A percentile compares a stretch with the other conserved stretches of the same genome.
phyloP scores from a whole-genome alignment of 2,329 filamentous ascomycete species.

The Reticulascus tulasneorum region DNA sequence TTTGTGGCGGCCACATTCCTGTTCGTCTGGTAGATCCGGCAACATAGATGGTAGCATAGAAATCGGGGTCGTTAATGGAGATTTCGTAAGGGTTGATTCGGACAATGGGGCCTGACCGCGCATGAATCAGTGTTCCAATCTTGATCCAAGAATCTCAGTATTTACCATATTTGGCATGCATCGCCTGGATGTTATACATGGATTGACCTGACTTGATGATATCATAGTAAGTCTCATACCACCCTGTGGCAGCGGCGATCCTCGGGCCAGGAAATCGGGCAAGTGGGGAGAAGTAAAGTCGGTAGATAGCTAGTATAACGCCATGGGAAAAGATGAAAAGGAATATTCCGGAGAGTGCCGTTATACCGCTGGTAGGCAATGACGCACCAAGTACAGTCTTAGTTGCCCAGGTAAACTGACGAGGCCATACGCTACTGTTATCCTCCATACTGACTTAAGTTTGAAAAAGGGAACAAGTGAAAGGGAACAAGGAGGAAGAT shows the following conservation, averaged over 20 bases:
- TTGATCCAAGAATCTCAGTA: not conserved
- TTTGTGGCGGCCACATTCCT: no score
- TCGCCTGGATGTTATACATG: constrained; percentile 4
- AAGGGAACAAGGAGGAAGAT: no score
- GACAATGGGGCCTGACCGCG: constrained; percentile 26
- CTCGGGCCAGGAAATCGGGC: constrained; percentile 9
- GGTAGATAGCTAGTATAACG: no score
- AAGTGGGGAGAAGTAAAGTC: constrained; percentile 10
- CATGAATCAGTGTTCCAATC: not conserved
- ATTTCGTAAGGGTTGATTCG: constrained; percentile 31
- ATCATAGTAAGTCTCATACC: constrained; percentile 11
- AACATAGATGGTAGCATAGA: constrained; percentile 15
- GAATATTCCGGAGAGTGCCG: no score
- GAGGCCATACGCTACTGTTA: no score
- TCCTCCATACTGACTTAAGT: no score
- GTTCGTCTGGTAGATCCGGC: not conserved
- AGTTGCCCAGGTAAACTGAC: no score
- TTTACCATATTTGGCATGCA: constrained; percentile 11
- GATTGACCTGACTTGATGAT: constrained; percentile 10
- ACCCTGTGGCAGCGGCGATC: constrained; percentile 8
- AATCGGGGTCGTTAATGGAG: constrained; percentile 21
- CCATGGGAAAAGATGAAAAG: no score
- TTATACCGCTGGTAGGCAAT: no score
- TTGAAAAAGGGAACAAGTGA: no score
- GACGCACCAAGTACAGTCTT: no score